Conservation (phyloP, 2,329 filamentous ascomycete genomes). For the Scedosporium dehoogii region DNA sequence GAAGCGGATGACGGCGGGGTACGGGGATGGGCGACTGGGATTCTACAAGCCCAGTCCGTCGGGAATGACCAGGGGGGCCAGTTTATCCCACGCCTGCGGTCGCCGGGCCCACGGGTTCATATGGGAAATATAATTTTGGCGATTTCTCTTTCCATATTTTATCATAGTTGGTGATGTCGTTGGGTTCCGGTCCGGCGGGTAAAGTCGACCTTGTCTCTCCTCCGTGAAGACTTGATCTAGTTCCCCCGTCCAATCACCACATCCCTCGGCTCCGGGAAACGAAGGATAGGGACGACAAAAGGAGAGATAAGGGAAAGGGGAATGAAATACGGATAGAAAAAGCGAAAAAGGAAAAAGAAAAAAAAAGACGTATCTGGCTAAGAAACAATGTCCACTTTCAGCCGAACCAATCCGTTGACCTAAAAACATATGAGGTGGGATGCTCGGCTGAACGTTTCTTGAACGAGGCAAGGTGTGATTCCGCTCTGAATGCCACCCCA, state of each 20-base stretch:
- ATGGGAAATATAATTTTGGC: neutral
- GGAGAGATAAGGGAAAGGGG: neutral
- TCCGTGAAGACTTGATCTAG: too few species aligned
- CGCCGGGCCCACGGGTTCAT: neutral
- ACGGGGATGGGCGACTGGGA: neutral
- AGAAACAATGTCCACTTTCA: neutral
- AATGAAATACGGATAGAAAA: neutral
- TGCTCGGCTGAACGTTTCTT: neutral
- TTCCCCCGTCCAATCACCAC: neutral
- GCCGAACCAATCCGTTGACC: neutral
- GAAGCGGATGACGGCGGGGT: neutral
- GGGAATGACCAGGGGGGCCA: neutral
- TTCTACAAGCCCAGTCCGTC: neutral
- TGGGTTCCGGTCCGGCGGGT: conserved; percentile 4
- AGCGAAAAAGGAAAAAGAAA: neutral
- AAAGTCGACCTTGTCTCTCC: neutral
- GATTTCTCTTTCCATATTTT: neutral
- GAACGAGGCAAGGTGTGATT: neutral
- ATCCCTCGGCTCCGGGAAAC: neutral
- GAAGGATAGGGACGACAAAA: neutral
- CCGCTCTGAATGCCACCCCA: neutral
- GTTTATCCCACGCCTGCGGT: neutral
- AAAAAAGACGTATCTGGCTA: neutral
- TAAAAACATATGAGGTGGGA: neutral
- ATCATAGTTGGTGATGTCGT: neutral